Percentiles rank a stretch among this genome's conserved stretches.
These are phyloP conservation scores for Penicillium aurantiogriseum DNA, from an alignment of 2,329 filamentous ascomycete genomes.

Conservation along the genomic window DNA sequence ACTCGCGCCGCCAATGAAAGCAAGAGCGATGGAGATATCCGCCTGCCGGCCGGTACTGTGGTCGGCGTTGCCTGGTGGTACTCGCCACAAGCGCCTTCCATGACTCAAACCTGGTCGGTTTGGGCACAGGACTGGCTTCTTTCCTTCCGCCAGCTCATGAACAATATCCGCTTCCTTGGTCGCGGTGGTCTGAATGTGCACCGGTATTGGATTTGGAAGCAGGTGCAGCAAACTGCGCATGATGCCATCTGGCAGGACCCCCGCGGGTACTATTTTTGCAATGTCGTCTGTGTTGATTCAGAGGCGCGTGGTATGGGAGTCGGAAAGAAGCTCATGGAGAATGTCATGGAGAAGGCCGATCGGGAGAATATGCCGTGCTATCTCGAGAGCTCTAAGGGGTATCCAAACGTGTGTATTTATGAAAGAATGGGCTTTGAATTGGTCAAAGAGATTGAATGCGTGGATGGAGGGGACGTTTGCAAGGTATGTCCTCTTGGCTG, in stretches of 20 bases:
- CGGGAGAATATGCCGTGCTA: slow-evolving; percentile 64
- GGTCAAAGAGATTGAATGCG: slow-evolving; percentile 64
- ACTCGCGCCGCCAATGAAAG: slow-evolving; percentile 36
- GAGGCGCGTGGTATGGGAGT: slow-evolving; percentile 66
- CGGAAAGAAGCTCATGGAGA: slow-evolving; percentile 62
- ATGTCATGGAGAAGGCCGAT: slow-evolving; percentile 64
- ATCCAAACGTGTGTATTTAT: slow-evolving; percentile 70
- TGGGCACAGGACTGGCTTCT: slow-evolving; percentile 66
- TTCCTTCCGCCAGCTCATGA: slow-evolving; percentile 63
- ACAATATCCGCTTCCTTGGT: slow-evolving; percentile 64
- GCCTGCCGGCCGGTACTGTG: slow-evolving; percentile 45
- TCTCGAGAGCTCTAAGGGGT: slow-evolving; percentile 66
- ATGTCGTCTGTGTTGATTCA: slow-evolving; percentile 68
- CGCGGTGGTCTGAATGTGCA: slow-evolving; percentile 65
- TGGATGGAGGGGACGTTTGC: slow-evolving; percentile 59
- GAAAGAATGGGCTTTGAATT: slow-evolving; percentile 66
- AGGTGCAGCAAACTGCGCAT: slow-evolving; percentile 62
- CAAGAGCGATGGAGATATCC: slow-evolving; percentile 14
- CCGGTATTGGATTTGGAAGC: slow-evolving; percentile 73
- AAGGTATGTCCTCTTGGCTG: slow-evolving; percentile 38
- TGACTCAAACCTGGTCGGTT: slow-evolving; percentile 58
- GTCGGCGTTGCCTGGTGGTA: slow-evolving; percentile 74
- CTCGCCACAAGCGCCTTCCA: slow-evolving; percentile 51
- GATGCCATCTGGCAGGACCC: slow-evolving; percentile 63
- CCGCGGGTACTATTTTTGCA: slow-evolving; percentile 72